A percentile compares a stretch with the other conserved stretches of the same genome.
Evolutionary conservation across 495 filamentous ascomycete genomes (phyloP).

Genomic region (Neurospora sp.): DNA sequence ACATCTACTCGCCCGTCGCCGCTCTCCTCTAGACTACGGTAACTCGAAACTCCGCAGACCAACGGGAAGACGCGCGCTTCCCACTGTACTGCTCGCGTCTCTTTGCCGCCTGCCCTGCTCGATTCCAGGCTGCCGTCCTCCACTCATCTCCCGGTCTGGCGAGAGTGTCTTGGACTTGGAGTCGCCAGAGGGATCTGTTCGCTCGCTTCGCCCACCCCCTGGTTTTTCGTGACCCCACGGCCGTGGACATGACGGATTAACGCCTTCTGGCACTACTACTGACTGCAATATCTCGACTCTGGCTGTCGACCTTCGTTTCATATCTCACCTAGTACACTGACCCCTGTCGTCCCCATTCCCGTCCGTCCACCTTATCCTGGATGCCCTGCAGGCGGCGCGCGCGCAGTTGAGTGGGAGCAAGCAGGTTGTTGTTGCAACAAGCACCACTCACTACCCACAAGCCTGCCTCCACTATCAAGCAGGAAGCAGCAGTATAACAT

Average conservation of each 20-base stretch:
- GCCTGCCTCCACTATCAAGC: background rate
- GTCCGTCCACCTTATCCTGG: background rate
- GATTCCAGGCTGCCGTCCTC: constrained; percentile 16
- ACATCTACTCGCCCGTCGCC: background rate
- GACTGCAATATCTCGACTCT: background rate
- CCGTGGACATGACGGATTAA: background rate
- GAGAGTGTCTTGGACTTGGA: constrained; percentile 17
- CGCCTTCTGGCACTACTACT: background rate
- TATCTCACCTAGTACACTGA: background rate
- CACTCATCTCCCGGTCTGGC: constrained; percentile 20
- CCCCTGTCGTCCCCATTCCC: background rate
- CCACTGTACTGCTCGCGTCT: constrained; percentile 21
- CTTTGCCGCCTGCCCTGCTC: constrained; percentile 23
- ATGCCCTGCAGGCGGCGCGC: background rate
- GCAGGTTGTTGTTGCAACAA: background rate
- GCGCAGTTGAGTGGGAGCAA: background rate
- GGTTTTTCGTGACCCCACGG: background rate
- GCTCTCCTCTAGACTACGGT: constrained; percentile 6
- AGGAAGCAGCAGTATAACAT: constrained; percentile 2
- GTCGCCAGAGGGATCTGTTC: background rate
- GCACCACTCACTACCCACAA: background rate
- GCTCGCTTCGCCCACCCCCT: background rate
- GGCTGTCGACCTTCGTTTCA: background rate
- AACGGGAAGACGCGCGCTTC: constrained; percentile 29
- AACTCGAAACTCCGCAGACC: constrained; percentile 2